A percentile compares a stretch with the other conserved stretches of the same genome.
phyloP scores from a whole-genome alignment of 768 basidiomycete genomes.

The Mrakia blollopis region DNA sequence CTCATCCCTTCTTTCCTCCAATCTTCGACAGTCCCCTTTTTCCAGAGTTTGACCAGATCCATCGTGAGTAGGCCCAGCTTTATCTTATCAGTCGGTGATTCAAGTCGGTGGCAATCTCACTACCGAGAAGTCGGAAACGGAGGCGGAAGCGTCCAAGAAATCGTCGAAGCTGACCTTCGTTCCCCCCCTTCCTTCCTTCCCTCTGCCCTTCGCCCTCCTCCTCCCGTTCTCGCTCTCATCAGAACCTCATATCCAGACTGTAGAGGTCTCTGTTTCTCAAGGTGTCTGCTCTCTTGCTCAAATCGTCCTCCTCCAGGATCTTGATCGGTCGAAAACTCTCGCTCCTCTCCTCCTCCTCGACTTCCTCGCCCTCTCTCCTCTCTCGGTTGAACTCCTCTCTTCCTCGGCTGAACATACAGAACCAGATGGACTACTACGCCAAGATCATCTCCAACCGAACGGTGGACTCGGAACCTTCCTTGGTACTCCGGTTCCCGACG shows the following conservation, averaged over 20 bases:
- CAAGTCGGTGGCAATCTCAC: no score
- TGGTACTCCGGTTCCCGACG: background rate
- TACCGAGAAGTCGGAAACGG: no score
- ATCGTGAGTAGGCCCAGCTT: no score
- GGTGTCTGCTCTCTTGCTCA: background rate
- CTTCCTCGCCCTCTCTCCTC: background rate
- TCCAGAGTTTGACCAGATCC: no score
- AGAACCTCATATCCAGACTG: background rate
- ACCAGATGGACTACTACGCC: constrained; percentile 11
- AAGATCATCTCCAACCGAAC: background rate
- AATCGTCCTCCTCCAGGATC: background rate
- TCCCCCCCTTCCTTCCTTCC: no score
- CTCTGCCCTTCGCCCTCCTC: background rate
- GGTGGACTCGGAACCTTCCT: constrained; percentile 2
- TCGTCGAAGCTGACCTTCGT: no score
- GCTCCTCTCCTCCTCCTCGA: background rate
- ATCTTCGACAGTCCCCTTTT: no score
- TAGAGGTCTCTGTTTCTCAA: background rate
- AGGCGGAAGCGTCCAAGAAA: no score
- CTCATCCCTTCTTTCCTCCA: background rate
- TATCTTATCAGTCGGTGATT: no score
- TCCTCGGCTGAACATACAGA: background rate
- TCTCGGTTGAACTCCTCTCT: background rate
- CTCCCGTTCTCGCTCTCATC: background rate
- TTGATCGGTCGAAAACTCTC: no score